These are phyloP conservation scores for Pythium inflatum DNA, from an alignment of 352 stramenopile genomes.

Conservation along the genomic window DNA sequence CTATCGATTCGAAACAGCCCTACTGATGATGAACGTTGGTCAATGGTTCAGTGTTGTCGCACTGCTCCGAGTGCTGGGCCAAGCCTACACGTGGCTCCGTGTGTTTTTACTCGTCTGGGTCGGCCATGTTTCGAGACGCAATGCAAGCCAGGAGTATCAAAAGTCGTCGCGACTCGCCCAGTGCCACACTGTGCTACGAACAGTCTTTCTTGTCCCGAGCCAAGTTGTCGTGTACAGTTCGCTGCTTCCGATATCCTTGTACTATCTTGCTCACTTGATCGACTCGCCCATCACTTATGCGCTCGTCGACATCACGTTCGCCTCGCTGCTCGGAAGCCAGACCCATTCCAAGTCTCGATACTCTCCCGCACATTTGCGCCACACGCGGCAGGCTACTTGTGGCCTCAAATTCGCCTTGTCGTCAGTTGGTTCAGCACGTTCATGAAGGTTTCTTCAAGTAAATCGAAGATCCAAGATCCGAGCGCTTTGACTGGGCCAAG, in stretches of 20 bases:
- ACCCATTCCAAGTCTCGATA: neutral
- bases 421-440: conserved; percentile 19
- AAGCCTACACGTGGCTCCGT: conserved; percentile 24
- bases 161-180: neutral
- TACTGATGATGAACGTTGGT: neutral
- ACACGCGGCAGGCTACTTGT: conserved; percentile 8
- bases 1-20: conserved; percentile 19
- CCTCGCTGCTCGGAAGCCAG: conserved; percentile 25
- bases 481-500: no score
- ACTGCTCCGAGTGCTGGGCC: conserved; percentile 11
- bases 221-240: conserved; percentile 59
- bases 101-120: conserved; percentile 1
- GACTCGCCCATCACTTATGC: conserved; percentile 49
- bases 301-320: conserved; percentile 37
- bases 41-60: conserved; percentile 13
- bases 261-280: conserved; percentile 51
- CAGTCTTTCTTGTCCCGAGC: conserved; percentile 27
- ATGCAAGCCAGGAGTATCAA: neutral
- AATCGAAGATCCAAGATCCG: no score
- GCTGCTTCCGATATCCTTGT: conserved; percentile 46
- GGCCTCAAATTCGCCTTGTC: conserved; percentile 9
- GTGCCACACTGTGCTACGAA: conserved; percentile 7
- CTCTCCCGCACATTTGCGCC: conserved; percentile 13
- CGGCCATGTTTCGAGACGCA: neutral
- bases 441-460: no score